Evolutionary conservation across 495 filamentous ascomycete species (phyloP).

Genomic region (Trichoderma virens): DNA sequence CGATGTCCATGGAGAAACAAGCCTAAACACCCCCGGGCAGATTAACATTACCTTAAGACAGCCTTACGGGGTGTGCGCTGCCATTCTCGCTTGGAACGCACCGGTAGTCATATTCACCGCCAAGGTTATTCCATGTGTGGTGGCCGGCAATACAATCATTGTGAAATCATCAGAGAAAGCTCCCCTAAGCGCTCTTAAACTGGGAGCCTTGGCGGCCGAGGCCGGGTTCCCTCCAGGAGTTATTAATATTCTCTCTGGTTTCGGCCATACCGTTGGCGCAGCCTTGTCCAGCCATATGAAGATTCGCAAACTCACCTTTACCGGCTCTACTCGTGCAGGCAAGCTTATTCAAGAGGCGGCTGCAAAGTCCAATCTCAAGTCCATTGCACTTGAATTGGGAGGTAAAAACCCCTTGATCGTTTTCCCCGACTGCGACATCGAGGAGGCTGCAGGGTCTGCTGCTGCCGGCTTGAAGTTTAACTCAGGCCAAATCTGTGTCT

Average conservation of each 20-base stretch:
- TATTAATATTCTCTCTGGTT: conserved; percentile 50
- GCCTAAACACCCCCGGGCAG: conserved; percentile 12
- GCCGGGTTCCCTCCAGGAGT: conserved; percentile 54
- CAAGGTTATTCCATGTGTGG: conserved; percentile 30
- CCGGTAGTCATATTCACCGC: conserved; percentile 35
- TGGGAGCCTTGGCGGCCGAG: conserved; percentile 49
- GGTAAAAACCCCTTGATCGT: conserved; percentile 70
- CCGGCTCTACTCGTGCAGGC: conserved; percentile 36
- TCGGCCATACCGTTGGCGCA: conserved; percentile 57
- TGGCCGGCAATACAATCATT: conserved; percentile 38
- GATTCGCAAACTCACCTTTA: conserved; percentile 67
- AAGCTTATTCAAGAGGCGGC: conserved; percentile 25
- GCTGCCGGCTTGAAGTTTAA: conserved; percentile 60
- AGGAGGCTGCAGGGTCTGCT: conserved; percentile 58
- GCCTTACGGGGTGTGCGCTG: conserved; percentile 29
- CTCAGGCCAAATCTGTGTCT: conserved; percentile 65
- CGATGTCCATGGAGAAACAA: conserved; percentile 48
- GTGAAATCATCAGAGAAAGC: conserved; percentile 62
- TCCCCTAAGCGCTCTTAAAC: conserved; percentile 47
- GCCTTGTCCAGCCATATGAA: conserved; percentile 54
- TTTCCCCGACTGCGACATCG: conserved; percentile 68
- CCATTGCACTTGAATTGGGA: conserved; percentile 64
- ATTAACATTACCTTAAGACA: conserved; percentile 22
- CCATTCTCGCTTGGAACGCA: conserved; percentile 38
- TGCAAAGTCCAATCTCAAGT: conserved; percentile 55